These are phyloP conservation scores for Calonectria pseudoreteaudii DNA, from an alignment of 2,329 filamentous ascomycete genomes.

Conservation along the genomic window DNA sequence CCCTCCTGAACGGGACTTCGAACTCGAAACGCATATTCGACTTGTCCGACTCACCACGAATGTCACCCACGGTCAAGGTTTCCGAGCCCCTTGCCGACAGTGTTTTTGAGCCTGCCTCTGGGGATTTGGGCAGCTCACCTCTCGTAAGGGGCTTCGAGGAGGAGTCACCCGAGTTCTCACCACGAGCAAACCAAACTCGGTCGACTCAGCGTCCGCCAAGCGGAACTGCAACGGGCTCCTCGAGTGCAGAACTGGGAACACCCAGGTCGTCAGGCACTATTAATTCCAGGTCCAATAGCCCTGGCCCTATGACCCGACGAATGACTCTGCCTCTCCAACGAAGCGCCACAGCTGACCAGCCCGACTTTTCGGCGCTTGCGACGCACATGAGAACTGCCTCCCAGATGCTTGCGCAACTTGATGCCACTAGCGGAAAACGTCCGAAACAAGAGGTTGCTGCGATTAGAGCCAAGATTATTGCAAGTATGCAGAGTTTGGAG, in stretches of 20 bases:
- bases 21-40: slow-evolving; percentile 74
- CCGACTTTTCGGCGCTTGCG: slow-evolving; percentile 84
- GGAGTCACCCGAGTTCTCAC: slow-evolving; percentile 49
- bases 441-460: slow-evolving; percentile 85
- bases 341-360: slow-evolving; percentile 72
- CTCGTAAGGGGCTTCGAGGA: slow-evolving; percentile 71
- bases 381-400: slow-evolving; percentile 90
- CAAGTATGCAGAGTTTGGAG: slow-evolving; percentile 88
- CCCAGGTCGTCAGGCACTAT: slow-evolving; percentile 78
- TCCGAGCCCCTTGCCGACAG: slow-evolving; percentile 71
- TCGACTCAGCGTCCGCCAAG: slow-evolving; percentile 69
- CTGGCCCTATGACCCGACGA: slow-evolving; percentile 65
- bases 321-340: slow-evolving; percentile 69
- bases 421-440: slow-evolving; percentile 82
- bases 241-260: slow-evolving; percentile 70
- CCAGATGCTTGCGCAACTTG: slow-evolving; percentile 87
- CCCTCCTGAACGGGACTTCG: slow-evolving; percentile 68
- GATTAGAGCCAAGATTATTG: slow-evolving; percentile 88
- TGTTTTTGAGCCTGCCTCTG: slow-evolving; percentile 84
- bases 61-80: slow-evolving; percentile 54
- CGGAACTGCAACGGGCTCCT: slow-evolving; percentile 70
- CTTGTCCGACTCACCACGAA: slow-evolving; percentile 72
- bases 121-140: slow-evolving; percentile 81
- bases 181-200: slow-evolving; percentile 45
- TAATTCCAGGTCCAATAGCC: slow-evolving; percentile 76